Base-by-base conservation (phyloP, 192 early-diverging fungal species). In the Spizellomyces sp. region DNA sequence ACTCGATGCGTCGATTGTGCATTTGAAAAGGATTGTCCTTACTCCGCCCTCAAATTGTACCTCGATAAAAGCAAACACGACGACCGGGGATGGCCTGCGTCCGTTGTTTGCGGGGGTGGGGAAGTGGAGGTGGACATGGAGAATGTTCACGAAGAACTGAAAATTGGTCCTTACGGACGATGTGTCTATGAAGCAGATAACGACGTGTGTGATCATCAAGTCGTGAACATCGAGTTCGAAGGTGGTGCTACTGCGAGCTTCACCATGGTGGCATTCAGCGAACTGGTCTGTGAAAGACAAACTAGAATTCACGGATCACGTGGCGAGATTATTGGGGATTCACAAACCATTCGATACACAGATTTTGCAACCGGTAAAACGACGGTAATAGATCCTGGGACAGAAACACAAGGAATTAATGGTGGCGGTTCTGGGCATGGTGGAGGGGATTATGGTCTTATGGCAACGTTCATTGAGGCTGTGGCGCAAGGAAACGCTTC, bases 111-210 rank as follows among this genome's bases (percentile, higher is more conserved):
- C 48, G 85, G 76, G 10, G 78, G 83, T 22, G 67, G 65, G 10
- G 71, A 77, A 27, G 64, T 77, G 4, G 73, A 67, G n/a, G 64
- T 65, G 9, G 87, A 85, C 67, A 79, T 85, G 62, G 88, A 85
- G 71, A 75, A 72, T 69, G 55, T 87, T 19, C 54, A 45, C 43
- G 61, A 85, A 0, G 82, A 83, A n/a, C 64, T 88, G 5, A 48
- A 55, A 50, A 81, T 17, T 21, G 87, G 82, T 2, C 81, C 83
- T 0, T 91, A 91, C 68, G 90, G 89, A 15, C 71, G 73, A 5
- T 91, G 90, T 61, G 90, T 90, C 8, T 91, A 89, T 68, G 89
- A 90, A 73, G 76, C 76, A 66, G 84, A 86, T 66, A 91, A 91
- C 54, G 88, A 91, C 67, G 90, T 91, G 7, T 83, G 81, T 48